phyloP scores from a whole-genome alignment of 2,329 filamentous ascomycete species.

The Aspergillus ruber region DNA sequence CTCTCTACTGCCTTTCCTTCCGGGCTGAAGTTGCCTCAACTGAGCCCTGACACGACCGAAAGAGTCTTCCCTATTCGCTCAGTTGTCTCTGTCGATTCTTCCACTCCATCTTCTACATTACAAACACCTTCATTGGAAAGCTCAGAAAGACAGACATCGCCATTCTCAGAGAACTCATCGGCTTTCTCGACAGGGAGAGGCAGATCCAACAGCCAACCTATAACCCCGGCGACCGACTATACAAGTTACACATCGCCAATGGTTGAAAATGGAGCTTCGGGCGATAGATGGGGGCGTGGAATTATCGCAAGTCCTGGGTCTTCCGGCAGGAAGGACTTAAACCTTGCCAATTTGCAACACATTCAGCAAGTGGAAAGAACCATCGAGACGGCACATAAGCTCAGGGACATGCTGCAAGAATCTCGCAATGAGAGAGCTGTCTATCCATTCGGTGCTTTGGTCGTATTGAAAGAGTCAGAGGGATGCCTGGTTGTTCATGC shows the following conservation, averaged over 20 bases:
- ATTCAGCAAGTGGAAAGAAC: neutral
- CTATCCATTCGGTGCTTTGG: slow-evolving; percentile 68
- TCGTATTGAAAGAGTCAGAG: slow-evolving; percentile 63
- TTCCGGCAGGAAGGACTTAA: neutral
- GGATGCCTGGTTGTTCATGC: slow-evolving; percentile 62
- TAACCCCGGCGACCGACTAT: slow-evolving; percentile 1
- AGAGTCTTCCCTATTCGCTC: slow-evolving; percentile 76
- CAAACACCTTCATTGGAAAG: slow-evolving; percentile 20
- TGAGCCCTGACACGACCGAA: slow-evolving; percentile 40
- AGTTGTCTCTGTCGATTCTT: slow-evolving; percentile 61
- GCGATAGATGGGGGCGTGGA: neutral
- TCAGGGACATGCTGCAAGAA: neutral
- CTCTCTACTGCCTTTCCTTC: slow-evolving; percentile 10
- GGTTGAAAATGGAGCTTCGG: neutral
- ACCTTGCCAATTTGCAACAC: neutral
- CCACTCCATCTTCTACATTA: slow-evolving; percentile 23
- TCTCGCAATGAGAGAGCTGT: slow-evolving; percentile 66
- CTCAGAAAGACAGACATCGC: slow-evolving; percentile 11
- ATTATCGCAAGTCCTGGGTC: neutral
- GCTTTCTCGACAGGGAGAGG: slow-evolving; percentile 2
- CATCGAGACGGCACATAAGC: neutral
- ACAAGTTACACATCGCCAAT: neutral
- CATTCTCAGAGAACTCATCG: slow-evolving; percentile 10
- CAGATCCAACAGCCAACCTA: neutral
- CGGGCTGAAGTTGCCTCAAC: slow-evolving; percentile 17